Evolutionary conservation across 73 alveolate genomes (phyloP).

Genomic region (Paramecium primaurelia): DNA sequence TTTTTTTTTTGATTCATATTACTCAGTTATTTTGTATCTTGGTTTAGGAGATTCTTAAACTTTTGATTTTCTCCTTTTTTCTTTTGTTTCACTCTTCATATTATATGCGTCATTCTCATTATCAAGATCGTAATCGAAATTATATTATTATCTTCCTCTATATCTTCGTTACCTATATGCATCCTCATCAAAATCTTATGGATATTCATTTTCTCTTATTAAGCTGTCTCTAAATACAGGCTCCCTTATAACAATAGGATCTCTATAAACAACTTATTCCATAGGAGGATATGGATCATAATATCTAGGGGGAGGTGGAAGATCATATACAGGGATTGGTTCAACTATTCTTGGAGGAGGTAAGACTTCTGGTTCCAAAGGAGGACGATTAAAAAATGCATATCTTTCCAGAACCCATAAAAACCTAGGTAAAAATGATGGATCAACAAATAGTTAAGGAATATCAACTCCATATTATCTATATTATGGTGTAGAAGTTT

Average conservation of each 20-base stretch:
- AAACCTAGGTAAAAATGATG: background rate
- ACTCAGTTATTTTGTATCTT: background rate
- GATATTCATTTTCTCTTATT: background rate
- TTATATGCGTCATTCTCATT: background rate
- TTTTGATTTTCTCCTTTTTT: background rate
- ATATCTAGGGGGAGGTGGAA: background rate
- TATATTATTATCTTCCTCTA: background rate
- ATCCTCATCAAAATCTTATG: background rate
- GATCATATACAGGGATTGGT: background rate
- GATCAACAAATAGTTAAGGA: conserved; percentile 37
- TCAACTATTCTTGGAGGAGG: conserved; percentile 6
- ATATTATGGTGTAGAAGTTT: background rate
- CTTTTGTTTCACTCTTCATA: background rate
- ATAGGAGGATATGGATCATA: background rate
- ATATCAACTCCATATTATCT: conserved; percentile 36
- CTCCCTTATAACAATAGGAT: background rate
- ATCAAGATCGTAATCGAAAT: background rate
- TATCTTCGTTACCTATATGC: background rate
- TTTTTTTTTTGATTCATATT: background rate
- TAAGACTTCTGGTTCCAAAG: background rate
- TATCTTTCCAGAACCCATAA: conserved; percentile 37
- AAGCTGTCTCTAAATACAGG: conserved; percentile 2
- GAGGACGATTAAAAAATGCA: background rate
- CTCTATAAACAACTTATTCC: background rate
- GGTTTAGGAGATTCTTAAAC: background rate